phyloP scores from a whole-genome alignment of 129 eudicot genomes.

The Helianthus annuus region HanXRQr2.0-SUNRISE NC_035440.2:13958523-13959022 shows the following conservation, averaged over 20 bases:
- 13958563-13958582: background rate
- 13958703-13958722: constrained; percentile 6
- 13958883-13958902: no score
- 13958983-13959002: no score
- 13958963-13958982: no score
- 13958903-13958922: no score
- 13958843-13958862: no score
- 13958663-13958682: constrained; percentile 25
- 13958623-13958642: background rate
- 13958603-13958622: background rate
- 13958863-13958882: no score
- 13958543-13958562: background rate
- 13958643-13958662: background rate
- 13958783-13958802: background rate
- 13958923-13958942: no score
- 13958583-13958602: background rate
- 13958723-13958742: background rate
- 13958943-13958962: no score
- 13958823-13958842: background rate
- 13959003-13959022: no score
- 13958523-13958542: background rate
- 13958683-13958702: constrained; percentile 25
- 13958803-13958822: background rate
- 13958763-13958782: background rate
- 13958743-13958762: background rate